These are phyloP conservation scores for Tuber melanosporum DNA, from an alignment of 495 filamentous ascomycete genomes.

Conservation along the genomic window DNA sequence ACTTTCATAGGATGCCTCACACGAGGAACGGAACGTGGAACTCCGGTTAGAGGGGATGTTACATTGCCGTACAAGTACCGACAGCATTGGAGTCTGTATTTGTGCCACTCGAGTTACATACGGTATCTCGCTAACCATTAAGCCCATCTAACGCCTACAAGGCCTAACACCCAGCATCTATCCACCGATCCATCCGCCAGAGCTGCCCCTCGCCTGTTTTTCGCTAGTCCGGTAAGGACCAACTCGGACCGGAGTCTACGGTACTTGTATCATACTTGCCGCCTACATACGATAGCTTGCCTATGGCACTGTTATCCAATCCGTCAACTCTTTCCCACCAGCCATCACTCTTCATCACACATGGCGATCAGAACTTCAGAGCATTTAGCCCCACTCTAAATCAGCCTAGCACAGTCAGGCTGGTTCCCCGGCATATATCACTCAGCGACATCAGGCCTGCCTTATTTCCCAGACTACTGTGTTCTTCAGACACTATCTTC, in stretches of 20 bases:
- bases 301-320: not conserved
- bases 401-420: not conserved
- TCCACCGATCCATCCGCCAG: not conserved
- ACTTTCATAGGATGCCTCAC: not conserved
- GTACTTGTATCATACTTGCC: not conserved
- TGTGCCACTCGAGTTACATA: not conserved
- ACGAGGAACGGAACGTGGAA: not conserved
- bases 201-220: not conserved
- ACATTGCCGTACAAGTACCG: not conserved
- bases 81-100: not conserved
- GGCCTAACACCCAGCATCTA: not conserved
- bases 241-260: not conserved
- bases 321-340: not conserved
- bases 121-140: not conserved
- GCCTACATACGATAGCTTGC: not conserved
- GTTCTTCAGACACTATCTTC: not conserved
- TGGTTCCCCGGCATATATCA: not conserved
- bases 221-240: not conserved
- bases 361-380: not conserved
- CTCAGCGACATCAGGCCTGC: not conserved
- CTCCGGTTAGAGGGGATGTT: not conserved
- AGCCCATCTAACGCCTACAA: not conserved
- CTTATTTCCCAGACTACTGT: not conserved
- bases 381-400: not conserved
- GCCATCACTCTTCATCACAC: not conserved